phyloP scores from a whole-genome alignment of 306 rosid genomes.

The Sicyos edulis region DNA sequence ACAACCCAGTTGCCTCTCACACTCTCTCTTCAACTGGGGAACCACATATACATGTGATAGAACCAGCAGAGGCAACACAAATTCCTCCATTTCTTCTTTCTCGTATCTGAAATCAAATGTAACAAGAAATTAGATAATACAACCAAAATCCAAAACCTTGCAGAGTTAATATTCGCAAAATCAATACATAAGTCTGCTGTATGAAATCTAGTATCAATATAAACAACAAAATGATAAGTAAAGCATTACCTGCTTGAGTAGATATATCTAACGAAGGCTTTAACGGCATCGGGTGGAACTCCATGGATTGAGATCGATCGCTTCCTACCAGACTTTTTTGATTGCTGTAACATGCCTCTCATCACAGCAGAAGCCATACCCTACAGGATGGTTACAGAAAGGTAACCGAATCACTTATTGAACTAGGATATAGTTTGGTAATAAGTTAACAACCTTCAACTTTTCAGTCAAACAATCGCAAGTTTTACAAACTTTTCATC shows the following conservation, averaged over 20 bases:
- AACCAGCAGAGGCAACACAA: conserved; percentile 50
- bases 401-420: not conserved
- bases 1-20: conserved; percentile 48
- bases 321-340: conserved; percentile 26
- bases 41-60: conserved; percentile 67
- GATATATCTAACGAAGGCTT: conserved; percentile 63
- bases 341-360: conserved; percentile 46
- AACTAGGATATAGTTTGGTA: not conserved
- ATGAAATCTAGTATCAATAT: no score
- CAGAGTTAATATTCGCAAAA: no score
- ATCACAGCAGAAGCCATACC: conserved; percentile 70
- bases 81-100: conserved; percentile 64
- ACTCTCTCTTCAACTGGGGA: conserved; percentile 71
- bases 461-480: not conserved
- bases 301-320: conserved; percentile 54
- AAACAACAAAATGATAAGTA: not conserved
- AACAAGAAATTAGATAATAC: not conserved
- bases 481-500: not conserved
- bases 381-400: conserved; percentile 36
- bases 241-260: conserved; percentile 58
- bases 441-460: not conserved
- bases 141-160: not conserved
- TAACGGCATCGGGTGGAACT: conserved; percentile 66
- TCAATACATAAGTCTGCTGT: no score
- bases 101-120: conserved; percentile 43